phyloP scores from a whole-genome alignment of 768 basidiomycete species.

The Dendrothele bispora region DNA sequence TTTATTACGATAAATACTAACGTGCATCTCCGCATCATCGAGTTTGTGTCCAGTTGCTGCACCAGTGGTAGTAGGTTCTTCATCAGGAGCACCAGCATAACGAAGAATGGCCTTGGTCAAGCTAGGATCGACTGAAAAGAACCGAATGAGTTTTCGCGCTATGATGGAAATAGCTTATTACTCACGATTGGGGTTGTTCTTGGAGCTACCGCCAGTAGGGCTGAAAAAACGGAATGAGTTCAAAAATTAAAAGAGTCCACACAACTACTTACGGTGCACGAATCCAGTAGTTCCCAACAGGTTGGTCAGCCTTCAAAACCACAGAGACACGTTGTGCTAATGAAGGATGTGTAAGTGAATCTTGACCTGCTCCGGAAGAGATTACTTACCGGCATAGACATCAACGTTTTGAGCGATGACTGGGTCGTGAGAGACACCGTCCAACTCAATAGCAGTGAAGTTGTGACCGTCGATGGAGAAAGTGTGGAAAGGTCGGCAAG shows the following conservation, averaged over 20 bases:
- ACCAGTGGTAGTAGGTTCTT: constrained; percentile 28
- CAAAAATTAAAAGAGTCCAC: too few relatives aligned
- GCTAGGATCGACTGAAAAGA: too few relatives aligned
- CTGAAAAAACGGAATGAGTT: too few relatives aligned
- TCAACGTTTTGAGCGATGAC: constrained; percentile 37
- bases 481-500: constrained; percentile 44
- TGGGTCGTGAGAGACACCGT: constrained; percentile 32
- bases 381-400: constrained; percentile 39
- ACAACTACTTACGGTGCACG: too few relatives aligned
- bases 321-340: constrained; percentile 36
- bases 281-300: constrained; percentile 42
- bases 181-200: too few relatives aligned
- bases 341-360: too few relatives aligned
- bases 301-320: constrained; percentile 37
- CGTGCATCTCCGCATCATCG: constrained; percentile 27
- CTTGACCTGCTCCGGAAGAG: too few relatives aligned
- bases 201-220: constrained; percentile 45
- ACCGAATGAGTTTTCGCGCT: too few relatives aligned
- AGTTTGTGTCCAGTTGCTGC: constrained; percentile 20
- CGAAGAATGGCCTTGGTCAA: too few relatives aligned
- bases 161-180: too few relatives aligned
- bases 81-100: too few relatives aligned
- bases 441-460: constrained; percentile 40
- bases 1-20: too few relatives aligned
- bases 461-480: constrained; percentile 48